phyloP scores from a whole-genome alignment of 805 yeast species.

The Candida easanensis region DNA sequence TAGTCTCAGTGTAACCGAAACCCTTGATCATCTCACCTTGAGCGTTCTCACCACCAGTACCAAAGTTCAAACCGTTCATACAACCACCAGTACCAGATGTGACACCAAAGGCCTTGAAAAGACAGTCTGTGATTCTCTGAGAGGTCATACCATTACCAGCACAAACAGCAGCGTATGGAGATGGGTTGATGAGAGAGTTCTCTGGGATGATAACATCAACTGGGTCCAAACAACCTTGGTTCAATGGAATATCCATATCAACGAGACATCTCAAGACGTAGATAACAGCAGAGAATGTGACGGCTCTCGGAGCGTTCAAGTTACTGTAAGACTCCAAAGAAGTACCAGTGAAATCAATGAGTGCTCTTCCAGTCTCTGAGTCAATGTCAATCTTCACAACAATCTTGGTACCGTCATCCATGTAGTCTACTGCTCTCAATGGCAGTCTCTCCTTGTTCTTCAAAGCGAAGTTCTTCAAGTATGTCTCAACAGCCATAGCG shows the following conservation, averaged over 20 bases:
- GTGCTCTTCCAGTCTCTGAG: conserved; percentile 37
- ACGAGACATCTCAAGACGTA: conserved; percentile 58
- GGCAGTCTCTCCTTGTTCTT: conserved; percentile 36
- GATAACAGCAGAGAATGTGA: conserved; percentile 50
- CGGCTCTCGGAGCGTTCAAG: conserved; percentile 54
- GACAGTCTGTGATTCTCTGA: conserved; percentile 52
- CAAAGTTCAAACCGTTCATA: conserved; percentile 56
- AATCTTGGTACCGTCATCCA: conserved; percentile 57
- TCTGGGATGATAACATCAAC: conserved; percentile 43
- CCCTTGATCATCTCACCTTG: conserved; percentile 43
- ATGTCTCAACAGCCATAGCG: conserved; percentile 42
- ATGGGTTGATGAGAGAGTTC: conserved; percentile 34
- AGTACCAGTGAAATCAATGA: conserved; percentile 52
- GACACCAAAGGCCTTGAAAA: conserved; percentile 52
- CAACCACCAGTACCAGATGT: conserved; percentile 60
- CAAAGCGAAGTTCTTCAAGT: conserved; percentile 37
- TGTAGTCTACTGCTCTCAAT: conserved; percentile 43
- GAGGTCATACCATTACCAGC: conserved; percentile 57
- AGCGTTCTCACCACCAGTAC: conserved; percentile 40
- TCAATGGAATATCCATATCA: conserved; percentile 84
- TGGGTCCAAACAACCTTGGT: conserved; percentile 89
- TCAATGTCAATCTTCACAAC: conserved; percentile 40
- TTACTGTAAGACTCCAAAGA: conserved; percentile 51
- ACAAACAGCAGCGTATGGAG: conserved; percentile 43
- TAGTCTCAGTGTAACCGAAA: conserved; percentile 54